Base-by-base conservation (phyloP, 495 filamentous ascomycete species). In the Podospora pseudocomata region DNA sequence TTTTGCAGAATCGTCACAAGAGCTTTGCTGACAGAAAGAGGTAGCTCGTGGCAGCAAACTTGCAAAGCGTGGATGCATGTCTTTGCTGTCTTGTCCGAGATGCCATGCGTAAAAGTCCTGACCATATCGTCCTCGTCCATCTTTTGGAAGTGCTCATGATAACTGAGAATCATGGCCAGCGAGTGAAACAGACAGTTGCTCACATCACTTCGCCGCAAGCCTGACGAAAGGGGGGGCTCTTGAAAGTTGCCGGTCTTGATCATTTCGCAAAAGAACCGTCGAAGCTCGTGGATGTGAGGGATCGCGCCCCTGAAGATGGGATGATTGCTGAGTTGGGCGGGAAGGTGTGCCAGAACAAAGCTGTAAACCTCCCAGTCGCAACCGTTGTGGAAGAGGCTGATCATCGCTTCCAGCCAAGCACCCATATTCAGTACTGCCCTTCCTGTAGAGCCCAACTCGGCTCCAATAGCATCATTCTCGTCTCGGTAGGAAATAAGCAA, bases 341-440 rank as follows among this genome's bases (percentile, higher is more conserved):
- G 89, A n/a, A 97, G 80, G 75, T 97, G 91, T 15, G 91, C 90
- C 15, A 98, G 83, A 32, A 95, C 85, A 75, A 92, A 97, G 79
- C 91, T 94, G 82, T 96, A 97, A 1, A 97, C 80, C 77, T 98
- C 93, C 96, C 96, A 99, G 63, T 97, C 91, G 32, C 86, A 86
- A 60, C 90, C 91, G 55, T 90, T 82, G 70, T 92, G 88, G 34
- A 99, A 80, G 20, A 96, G 79, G 2, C 84, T 85, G 53, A 94
- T 86, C 53, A 96, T 78, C 9, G 86, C 81, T 63, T 95, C 90
- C 18, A 97, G 82, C 90, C 93, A 97, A 60, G 88, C 78, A 18
- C 84, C 84, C 28, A 93, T 85, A 65, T 91, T 85, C 60, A 97
- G 75, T 26, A 85, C 77, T 53, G 75, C 68, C 67, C 70, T 63